Evolutionary conservation across 2,329 filamentous ascomycete species (phyloP).

Genomic region (Aspergillus ochraceus): DNA sequence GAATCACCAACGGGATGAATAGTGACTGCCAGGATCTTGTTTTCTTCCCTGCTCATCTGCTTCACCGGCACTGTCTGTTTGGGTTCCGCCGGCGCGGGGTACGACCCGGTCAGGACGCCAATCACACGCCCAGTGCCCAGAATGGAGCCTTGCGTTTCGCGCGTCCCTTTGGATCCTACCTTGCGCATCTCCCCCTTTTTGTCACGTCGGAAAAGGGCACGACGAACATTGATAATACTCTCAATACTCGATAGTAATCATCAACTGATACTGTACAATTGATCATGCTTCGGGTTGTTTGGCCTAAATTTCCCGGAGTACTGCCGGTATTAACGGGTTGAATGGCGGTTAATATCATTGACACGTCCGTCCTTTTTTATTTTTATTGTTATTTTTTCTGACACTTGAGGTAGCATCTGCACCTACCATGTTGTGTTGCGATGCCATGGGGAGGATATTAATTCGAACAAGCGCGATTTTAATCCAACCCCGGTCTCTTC

Average conservation of each 20-base stretch:
- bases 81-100: conserved; percentile 32
- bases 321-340: background rate
- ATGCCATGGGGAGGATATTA: background rate
- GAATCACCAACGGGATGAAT: background rate
- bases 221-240: background rate
- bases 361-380: background rate
- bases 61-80: conserved; percentile 27
- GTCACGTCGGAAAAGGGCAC: background rate
- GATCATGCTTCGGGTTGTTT: background rate
- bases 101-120: conserved; percentile 22
- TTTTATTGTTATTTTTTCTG: background rate
- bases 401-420: background rate
- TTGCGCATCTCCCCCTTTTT: conserved; percentile 14
- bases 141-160: conserved; percentile 29
- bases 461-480: background rate
- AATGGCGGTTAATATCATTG: background rate
- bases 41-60: background rate
- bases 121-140: conserved; percentile 23
- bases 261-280: background rate
- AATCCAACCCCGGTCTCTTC: background rate
- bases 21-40: background rate
- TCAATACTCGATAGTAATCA: background rate
- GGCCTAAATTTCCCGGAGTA: background rate
- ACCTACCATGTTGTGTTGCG: background rate
- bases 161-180: conserved; percentile 22